phyloP scores from a whole-genome alignment of 2,329 filamentous ascomycete species.

The Sclerotinia nivalis region DNA sequence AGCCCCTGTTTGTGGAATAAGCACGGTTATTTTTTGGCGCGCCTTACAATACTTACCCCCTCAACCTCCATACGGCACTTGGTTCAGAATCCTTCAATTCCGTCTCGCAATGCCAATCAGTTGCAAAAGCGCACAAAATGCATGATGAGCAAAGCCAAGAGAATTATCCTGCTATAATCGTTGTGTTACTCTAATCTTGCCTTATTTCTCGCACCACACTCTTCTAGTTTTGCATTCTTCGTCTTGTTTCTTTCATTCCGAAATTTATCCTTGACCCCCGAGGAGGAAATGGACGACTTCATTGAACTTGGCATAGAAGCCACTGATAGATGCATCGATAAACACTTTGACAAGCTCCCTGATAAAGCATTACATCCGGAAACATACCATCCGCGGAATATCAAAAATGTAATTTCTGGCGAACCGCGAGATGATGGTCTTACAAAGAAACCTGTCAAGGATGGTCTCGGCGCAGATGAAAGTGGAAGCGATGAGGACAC shows the following conservation, averaged over 20 bases:
- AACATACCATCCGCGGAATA: not conserved
- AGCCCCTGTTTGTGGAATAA: too few species aligned
- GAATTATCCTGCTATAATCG: not conserved
- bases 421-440: not conserved
- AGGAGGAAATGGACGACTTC: not conserved
- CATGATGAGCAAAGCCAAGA: slow-evolving; percentile 16
- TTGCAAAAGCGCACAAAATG: not conserved
- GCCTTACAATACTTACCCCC: too few species aligned
- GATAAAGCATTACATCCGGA: slow-evolving; percentile 7
- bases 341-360: slow-evolving; percentile 30
- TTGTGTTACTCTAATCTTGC: not conserved
- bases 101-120: slow-evolving; percentile 21
- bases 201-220: too few species aligned
- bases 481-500: not conserved
- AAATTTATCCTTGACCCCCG: not conserved
- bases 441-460: not conserved
- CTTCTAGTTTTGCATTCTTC: not conserved
- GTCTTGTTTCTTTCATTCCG: not conserved
- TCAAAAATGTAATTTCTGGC: not conserved
- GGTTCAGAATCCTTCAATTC: too few species aligned
- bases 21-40: too few species aligned
- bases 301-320: slow-evolving; percentile 4
- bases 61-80: too few species aligned
- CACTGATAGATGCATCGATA: slow-evolving; percentile 24
- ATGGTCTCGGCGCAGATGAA: not conserved